Base-by-base conservation (phyloP, 768 basidiomycete species). In the Fibroporia radiculosa region DNA sequence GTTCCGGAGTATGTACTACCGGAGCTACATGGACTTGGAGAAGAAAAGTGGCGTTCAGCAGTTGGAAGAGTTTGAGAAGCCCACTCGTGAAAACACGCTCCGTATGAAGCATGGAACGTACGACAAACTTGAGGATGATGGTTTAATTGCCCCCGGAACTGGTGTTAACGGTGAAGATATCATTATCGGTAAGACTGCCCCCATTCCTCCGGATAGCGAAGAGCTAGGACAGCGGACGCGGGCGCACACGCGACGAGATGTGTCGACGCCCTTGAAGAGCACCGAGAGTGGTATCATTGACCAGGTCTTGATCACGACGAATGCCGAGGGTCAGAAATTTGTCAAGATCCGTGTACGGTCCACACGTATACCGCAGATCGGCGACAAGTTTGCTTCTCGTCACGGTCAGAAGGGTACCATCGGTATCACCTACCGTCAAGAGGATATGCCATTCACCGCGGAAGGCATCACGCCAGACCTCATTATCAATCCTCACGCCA, bases 381-480 rank as follows among this genome's bases (percentile, higher is more conserved):
- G 96, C 31, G 96, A 99, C 74, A 99, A 99, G 67, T 99, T 99
- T 54, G 96, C 96, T 1, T 99, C 96, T 37, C 88, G 96, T 59
- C 96, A 99, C 60, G 96, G 96, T 57, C 96, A 99, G 69, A 99
- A 99, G 72, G 96, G 96, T 66, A 99, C 96, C 8, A 95, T 98
- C 51, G 96, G 96, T 67, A 96, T 99, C 66, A 97, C 95, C 0
- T 99, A 99, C 62, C 90, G 96, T 41, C 96, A 98, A 64, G 96
- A 99, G 64, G 96, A 99, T 62, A 98, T 99, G 96, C 96, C 96
- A 24, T 99, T 98, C 71, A 95, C 93, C 2, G 82, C 84, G 2
- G 93, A 98, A 60, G 96, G 96, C 47, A 91, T 97, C 56, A 89
- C 89, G 1, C 96, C 96, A 8, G 96, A 99, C 63, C 75, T 99